These are phyloP conservation scores for Nannochloropsis gaditana DNA, from an alignment of 108 stramenopile genomes.

Conservation along the genomic window DNA sequence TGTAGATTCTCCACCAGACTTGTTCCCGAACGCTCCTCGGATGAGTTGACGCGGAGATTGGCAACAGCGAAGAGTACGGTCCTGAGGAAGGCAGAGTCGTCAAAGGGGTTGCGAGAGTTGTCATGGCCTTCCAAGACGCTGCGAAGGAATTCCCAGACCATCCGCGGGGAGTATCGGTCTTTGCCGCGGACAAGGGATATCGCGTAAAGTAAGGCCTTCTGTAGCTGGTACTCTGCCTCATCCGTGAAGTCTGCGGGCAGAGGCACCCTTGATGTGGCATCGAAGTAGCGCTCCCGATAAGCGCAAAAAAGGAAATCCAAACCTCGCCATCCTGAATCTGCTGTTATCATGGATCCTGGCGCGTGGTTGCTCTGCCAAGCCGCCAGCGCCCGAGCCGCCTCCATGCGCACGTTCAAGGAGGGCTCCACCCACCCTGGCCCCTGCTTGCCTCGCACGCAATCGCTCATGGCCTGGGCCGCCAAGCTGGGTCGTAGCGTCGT, in stretches of 20 bases:
- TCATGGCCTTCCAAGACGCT: not conserved
- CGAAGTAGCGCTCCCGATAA: constrained; percentile 19
- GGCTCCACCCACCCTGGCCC: not conserved
- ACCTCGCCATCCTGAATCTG: not conserved
- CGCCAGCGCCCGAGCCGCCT: not conserved
- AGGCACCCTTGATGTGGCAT: not conserved
- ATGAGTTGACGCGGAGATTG: not conserved
- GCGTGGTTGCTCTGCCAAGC: constrained; percentile 14
- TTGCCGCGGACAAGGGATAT: not conserved
- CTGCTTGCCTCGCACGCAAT: not conserved
- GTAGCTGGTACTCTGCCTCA: not conserved
- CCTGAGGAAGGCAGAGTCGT: not conserved
- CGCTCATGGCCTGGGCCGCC: not conserved
- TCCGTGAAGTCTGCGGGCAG: constrained; percentile 14
- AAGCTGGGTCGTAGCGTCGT: not conserved
- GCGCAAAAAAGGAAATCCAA: not conserved
- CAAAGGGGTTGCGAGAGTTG: constrained; percentile 1
- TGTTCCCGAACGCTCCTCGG: not conserved
- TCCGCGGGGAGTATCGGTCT: not conserved
- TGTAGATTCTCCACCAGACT: not conserved
- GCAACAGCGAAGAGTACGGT: not conserved
- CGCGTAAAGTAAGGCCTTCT: not conserved
- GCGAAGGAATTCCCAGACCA: not conserved
- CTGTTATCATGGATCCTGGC: not conserved
- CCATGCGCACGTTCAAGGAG: not conserved